These are phyloP conservation scores for Pseudocercospora macadamiae DNA, from an alignment of 2,329 filamentous ascomycete species.

Conservation along the genomic window DNA sequence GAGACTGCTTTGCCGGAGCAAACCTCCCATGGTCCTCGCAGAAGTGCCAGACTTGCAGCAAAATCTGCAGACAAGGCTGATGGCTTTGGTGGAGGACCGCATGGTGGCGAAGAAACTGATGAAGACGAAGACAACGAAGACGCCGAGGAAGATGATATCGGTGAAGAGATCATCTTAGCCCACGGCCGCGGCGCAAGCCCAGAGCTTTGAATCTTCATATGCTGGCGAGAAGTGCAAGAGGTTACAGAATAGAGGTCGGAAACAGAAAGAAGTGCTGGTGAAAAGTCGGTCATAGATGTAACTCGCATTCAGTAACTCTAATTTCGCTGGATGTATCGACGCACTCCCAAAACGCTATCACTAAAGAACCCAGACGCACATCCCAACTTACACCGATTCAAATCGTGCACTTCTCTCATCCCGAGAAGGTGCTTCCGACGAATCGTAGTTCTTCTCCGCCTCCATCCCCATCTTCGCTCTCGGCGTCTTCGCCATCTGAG, in stretches of 20 bases:
- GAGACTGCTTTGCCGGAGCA: background rate
- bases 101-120: background rate
- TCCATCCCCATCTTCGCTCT: background rate
- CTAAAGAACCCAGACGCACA: too few relatives aligned
- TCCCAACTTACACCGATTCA: background rate
- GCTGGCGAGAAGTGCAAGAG: too few relatives aligned
- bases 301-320: too few relatives aligned
- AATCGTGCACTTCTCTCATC: background rate
- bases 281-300: too few relatives aligned
- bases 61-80: background rate
- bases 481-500: constrained; percentile 2
- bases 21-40: background rate
- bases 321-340: too few relatives aligned
- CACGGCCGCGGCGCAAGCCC: constrained; percentile 2
- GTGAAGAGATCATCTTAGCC: background rate
- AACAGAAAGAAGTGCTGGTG: too few relatives aligned
- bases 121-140: background rate
- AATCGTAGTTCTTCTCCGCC: background rate
- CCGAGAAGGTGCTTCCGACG: background rate
- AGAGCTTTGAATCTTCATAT: constrained; percentile 5
- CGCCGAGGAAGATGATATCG: background rate
- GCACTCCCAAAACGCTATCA: too few relatives aligned
- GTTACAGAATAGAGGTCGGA: too few relatives aligned
- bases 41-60: constrained; percentile 10
- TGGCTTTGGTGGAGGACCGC: background rate